These are phyloP conservation scores for Colletotrichum sp. DNA, from an alignment of 2,329 filamentous ascomycete species.

Conservation along the genomic window DNA sequence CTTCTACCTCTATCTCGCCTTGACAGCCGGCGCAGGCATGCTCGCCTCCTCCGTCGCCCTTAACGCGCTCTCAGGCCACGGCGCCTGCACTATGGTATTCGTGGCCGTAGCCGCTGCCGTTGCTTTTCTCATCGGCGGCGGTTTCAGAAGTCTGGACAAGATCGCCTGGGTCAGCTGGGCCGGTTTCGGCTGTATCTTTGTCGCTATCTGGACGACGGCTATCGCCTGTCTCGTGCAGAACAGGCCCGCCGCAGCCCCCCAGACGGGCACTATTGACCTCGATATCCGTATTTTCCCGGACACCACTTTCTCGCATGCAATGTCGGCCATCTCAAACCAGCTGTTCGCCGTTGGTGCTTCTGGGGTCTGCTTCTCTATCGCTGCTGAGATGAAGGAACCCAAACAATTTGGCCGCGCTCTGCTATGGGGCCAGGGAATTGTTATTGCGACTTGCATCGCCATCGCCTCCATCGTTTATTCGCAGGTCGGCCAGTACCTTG, in stretches of 20 bases:
- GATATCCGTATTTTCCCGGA: not conserved
- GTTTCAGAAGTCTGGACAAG: not conserved
- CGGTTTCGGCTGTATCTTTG: not conserved
- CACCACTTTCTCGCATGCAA: not conserved
- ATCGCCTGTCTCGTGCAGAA: not conserved
- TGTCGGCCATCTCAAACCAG: not conserved
- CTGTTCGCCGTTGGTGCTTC: not conserved
- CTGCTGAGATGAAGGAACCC: not conserved
- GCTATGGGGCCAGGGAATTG: not conserved
- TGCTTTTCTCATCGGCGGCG: not conserved
- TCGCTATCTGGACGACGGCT: not conserved
- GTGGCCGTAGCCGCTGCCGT: not conserved
- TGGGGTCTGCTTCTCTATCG: not conserved
- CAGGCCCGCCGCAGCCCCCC: not conserved
- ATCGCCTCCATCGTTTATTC: not conserved
- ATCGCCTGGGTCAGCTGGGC: not conserved
- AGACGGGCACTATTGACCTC: not conserved
- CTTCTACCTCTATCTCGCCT: not conserved
- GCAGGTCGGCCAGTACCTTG: not conserved
- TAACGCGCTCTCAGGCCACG: not conserved
- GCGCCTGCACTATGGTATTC: not conserved
- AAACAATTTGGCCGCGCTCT: not conserved
- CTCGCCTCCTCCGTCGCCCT: not conserved
- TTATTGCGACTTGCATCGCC: not conserved
- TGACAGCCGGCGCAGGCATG: not conserved